phyloP scores from a whole-genome alignment of 129 eudicot genomes.

The Arctium minus region DNA sequence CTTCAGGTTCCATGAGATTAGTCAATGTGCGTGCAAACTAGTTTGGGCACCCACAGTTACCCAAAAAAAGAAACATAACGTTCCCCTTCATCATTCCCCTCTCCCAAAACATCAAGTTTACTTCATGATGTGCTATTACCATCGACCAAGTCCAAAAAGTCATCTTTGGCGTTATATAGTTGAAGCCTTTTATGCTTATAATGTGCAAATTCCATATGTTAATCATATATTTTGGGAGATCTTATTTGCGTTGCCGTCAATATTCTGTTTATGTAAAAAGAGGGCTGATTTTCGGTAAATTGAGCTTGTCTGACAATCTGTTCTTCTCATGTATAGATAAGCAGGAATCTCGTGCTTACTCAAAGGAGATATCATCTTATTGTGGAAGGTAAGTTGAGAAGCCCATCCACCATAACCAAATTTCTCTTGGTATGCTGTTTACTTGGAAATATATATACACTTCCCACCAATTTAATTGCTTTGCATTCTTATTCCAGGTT shows the following conservation, averaged over 20 bases:
- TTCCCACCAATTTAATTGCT: neutral
- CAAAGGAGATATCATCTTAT: constrained; percentile 90
- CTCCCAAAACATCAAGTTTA: no score
- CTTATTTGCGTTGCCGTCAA: neutral
- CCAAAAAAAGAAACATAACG: no score
- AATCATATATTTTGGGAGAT: neutral
- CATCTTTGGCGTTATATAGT: no score
- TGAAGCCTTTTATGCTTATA: no score
- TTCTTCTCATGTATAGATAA: constrained; percentile 47
- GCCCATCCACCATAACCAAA: neutral
- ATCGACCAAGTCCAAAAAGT: no score
- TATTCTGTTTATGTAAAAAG: neutral
- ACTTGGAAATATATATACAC: neutral
- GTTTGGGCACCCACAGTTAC: no score
- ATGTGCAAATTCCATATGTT: neutral
- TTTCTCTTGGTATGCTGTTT: neutral
- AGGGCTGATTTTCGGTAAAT: neutral
- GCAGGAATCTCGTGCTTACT: constrained; percentile 92
- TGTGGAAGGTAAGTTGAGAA: constrained; percentile 79
- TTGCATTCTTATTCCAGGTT: constrained; percentile 45
- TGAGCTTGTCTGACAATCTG: constrained; percentile 1
- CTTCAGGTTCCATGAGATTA: no score
- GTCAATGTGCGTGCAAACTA: no score
- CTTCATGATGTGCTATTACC: no score
- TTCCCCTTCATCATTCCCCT: no score